These are phyloP conservation scores for Xylaria bambusicola DNA, from an alignment of 495 filamentous ascomycete species.

Conservation along the genomic window DNA sequence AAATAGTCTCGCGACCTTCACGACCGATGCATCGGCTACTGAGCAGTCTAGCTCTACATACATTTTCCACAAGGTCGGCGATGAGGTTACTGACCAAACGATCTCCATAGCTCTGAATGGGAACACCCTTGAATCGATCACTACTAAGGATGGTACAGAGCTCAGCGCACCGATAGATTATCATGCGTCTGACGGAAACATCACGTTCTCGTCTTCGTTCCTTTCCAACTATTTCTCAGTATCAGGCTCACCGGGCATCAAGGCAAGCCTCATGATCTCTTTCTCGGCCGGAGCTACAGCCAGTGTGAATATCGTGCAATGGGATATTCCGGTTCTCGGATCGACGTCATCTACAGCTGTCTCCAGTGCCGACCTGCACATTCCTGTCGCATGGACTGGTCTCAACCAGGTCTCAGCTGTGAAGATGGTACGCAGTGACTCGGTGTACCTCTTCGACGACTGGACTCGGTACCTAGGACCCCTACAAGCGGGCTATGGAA, in stretches of 20 bases:
- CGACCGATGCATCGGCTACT: conserved; percentile 46
- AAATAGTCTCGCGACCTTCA: conserved; percentile 59
- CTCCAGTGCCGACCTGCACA: conserved; percentile 46
- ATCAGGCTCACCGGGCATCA: conserved; percentile 42
- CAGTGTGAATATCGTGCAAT: conserved; percentile 51
- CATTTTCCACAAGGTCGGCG: conserved; percentile 57
- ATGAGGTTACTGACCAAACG: conserved; percentile 40
- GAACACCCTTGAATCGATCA: conserved; percentile 53
- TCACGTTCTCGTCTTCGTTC: conserved; percentile 53
- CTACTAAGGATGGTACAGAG: conserved; percentile 36
- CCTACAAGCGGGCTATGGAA: conserved; percentile 53
- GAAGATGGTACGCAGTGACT: conserved; percentile 53
- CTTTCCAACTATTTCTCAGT: conserved; percentile 45
- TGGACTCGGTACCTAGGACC: conserved; percentile 60
- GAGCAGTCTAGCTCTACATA: conserved; percentile 54
- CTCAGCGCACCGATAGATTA: conserved; percentile 48
- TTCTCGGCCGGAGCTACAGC: conserved; percentile 54
- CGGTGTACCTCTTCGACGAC: conserved; percentile 54
- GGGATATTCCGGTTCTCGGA: conserved; percentile 46
- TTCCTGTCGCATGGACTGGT: conserved; percentile 57
- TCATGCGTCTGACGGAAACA: conserved; percentile 41
- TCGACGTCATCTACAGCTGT: conserved; percentile 42
- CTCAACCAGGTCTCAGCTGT: conserved; percentile 51
- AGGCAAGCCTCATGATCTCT: conserved; percentile 52
- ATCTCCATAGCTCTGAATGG: conserved; percentile 56